Evolutionary conservation across 129 eudicot genomes (phyloP).

Genomic region (Artemisia annua): DNA sequence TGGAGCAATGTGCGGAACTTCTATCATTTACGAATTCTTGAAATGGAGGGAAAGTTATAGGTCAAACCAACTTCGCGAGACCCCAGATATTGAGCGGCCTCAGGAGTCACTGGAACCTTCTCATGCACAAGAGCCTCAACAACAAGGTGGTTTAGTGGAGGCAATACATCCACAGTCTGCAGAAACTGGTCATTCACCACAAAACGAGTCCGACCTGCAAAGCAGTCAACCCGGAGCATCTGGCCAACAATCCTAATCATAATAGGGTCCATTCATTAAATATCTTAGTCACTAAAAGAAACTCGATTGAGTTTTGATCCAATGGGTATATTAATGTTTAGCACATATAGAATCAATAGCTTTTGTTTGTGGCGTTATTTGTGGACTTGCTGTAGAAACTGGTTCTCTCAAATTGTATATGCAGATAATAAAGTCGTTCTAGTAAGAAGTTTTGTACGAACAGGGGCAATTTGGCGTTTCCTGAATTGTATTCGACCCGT

Average conservation of each 20-base stretch:
- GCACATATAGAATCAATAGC: background rate
- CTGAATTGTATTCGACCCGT: background rate
- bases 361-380: background rate
- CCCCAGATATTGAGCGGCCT: conserved; percentile 29
- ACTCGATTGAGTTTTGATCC: conserved; percentile 14
- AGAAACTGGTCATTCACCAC: conserved; percentile 30
- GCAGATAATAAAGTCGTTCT: conserved; percentile 6
- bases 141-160: conserved; percentile 27
- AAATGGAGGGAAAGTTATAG: conserved; percentile 51
- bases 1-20: conserved; percentile 80
- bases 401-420: conserved; percentile 1
- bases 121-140: conserved; percentile 34
- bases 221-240: conserved; percentile 16
- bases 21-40: conserved; percentile 50
- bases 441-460: conserved; percentile 1
- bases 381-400: background rate
- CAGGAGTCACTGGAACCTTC: conserved; percentile 35
- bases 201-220: conserved; percentile 28
- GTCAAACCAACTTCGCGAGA: conserved; percentile 31
- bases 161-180: conserved; percentile 30
- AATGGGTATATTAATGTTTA: conserved; percentile 5
- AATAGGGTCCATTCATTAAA: background rate
- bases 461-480: conserved; percentile 10
- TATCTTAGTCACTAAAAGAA: conserved; percentile 8
- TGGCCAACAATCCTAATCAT: conserved; percentile 20